Conservation (phyloP, 2,329 filamentous ascomycete genomes). For the Plenodomus lindquistii region DNA sequence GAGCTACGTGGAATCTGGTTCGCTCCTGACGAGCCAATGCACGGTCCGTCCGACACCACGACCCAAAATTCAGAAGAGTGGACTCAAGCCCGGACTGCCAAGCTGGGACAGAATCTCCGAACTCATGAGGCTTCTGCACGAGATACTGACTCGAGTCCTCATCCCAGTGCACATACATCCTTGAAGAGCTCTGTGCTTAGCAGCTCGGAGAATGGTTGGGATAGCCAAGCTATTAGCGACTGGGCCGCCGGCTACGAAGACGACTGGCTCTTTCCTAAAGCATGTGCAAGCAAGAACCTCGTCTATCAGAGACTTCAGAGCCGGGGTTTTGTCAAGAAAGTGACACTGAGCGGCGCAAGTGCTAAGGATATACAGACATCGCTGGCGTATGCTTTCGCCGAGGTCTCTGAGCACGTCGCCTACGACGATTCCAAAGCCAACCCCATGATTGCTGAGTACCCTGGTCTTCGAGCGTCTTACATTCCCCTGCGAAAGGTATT, state of each 20-base stretch:
- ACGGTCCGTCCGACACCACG: constrained; percentile 35
- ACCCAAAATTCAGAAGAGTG: constrained; percentile 54
- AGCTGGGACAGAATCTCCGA: constrained; percentile 8
- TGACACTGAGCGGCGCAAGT: constrained; percentile 65
- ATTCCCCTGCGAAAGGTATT: constrained; percentile 77
- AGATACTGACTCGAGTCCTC: constrained; percentile 32
- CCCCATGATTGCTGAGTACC: constrained; percentile 29
- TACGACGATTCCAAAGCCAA: constrained; percentile 34
- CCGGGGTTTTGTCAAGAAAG: constrained; percentile 69
- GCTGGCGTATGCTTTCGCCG: constrained; percentile 65
- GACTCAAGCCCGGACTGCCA: constrained; percentile 43
- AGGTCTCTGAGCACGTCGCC: constrained; percentile 48
- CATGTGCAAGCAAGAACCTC: constrained; percentile 64
- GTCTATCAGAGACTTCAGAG: constrained; percentile 75
- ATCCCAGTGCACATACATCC: constrained; percentile 12
- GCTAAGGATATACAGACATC: constrained; percentile 69
- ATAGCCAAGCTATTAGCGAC: constrained; percentile 52
- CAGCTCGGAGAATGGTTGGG: constrained; percentile 52
- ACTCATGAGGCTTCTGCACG: constrained; percentile 10
- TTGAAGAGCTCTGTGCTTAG: constrained; percentile 23
- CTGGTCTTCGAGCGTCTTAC: constrained; percentile 69
- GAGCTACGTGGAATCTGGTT: constrained; percentile 60
- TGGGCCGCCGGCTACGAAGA: constrained; percentile 52
- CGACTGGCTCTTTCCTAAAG: constrained; percentile 70
- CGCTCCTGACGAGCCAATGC: constrained; percentile 46